Conservation (phyloP, 2,329 filamentous ascomycete genomes). For the Proliferodiscus dingleyae region DNA sequence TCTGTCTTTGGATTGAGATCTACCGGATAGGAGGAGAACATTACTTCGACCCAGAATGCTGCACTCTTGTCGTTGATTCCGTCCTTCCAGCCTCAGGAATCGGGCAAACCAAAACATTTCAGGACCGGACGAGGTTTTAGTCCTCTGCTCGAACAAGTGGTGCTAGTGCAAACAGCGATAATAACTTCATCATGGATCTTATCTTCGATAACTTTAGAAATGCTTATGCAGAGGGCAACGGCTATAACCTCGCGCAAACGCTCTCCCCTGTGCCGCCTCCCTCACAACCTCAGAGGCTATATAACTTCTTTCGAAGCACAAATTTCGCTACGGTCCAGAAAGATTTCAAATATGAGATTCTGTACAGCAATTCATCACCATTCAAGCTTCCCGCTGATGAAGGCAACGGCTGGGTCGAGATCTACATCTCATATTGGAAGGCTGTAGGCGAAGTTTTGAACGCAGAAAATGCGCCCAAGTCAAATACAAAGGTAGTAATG, state of each 20-base stretch:
- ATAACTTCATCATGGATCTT: slow-evolving; percentile 55
- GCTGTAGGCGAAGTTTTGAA: slow-evolving; percentile 69
- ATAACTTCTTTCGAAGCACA: slow-evolving; percentile 66
- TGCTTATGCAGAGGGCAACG: slow-evolving; percentile 61
- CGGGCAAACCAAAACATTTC: background rate
- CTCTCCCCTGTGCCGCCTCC: slow-evolving; percentile 65
- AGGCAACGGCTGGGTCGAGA: slow-evolving; percentile 76
- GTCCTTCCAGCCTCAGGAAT: background rate
- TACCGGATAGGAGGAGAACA: too few relatives aligned
- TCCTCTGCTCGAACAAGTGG: slow-evolving; percentile 1
- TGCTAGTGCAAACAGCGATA: slow-evolving; percentile 4
- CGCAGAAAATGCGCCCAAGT: slow-evolving; percentile 47
- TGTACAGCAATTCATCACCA: slow-evolving; percentile 51
- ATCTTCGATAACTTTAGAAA: slow-evolving; percentile 69
- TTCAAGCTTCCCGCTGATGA: slow-evolving; percentile 46
- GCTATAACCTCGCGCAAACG: slow-evolving; percentile 68
- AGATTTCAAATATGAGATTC: slow-evolving; percentile 66
- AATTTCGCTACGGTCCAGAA: slow-evolving; percentile 55
- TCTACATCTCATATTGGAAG: slow-evolving; percentile 81
- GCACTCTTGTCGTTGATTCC: too few relatives aligned
- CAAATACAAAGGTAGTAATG: slow-evolving; percentile 26
- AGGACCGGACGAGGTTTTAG: too few relatives aligned
- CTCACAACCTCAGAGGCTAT: slow-evolving; percentile 59
- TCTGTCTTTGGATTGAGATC: too few relatives aligned
- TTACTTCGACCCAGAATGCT: too few relatives aligned